Conservation (phyloP, 2,329 filamentous ascomycete species). For the Coleophoma cylindrospora region DNA sequence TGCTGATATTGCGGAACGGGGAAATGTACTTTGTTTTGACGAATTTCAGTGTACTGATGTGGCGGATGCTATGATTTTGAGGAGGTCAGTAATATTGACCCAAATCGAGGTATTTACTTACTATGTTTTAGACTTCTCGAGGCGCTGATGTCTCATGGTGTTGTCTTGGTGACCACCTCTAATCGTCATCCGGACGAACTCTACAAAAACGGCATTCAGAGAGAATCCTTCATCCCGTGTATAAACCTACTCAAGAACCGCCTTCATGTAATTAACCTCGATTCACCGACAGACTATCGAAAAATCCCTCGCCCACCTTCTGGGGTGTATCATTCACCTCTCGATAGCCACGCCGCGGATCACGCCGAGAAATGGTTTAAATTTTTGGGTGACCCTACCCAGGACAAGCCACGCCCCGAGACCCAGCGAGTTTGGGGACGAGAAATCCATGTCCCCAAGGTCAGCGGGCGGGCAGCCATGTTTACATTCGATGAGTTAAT, state of each 20-base stretch:
- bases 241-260: constrained; percentile 85
- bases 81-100: constrained; percentile 46
- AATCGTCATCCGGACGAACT: constrained; percentile 95
- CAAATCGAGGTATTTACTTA: too few relatives aligned
- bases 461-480: constrained; percentile 81
- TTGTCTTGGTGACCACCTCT: constrained; percentile 91
- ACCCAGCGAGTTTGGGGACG: constrained; percentile 88
- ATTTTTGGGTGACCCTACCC: constrained; percentile 81
- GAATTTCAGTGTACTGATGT: constrained; percentile 99
- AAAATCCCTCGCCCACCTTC: constrained; percentile 92
- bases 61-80: constrained; percentile 95
- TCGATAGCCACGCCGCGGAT: constrained; percentile 69
- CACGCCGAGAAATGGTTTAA: constrained; percentile 95
- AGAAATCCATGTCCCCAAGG: constrained; percentile 79
- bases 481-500: constrained; percentile 95
- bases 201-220: constrained; percentile 97
- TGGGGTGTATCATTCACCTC: constrained; percentile 87
- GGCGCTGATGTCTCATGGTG: constrained; percentile 90
- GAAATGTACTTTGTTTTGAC: constrained; percentile 91
- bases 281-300: constrained; percentile 93
- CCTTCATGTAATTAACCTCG: constrained; percentile 86
- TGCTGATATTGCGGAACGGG: constrained; percentile 83
- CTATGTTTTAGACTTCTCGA: constrained; percentile 62
- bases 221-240: constrained; percentile 90
- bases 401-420: constrained; percentile 69